Percentiles rank a stretch among this genome's conserved stretches.
Conservation (phyloP, 805 yeast species). For the Saturnispora ahearnii region DNA sequence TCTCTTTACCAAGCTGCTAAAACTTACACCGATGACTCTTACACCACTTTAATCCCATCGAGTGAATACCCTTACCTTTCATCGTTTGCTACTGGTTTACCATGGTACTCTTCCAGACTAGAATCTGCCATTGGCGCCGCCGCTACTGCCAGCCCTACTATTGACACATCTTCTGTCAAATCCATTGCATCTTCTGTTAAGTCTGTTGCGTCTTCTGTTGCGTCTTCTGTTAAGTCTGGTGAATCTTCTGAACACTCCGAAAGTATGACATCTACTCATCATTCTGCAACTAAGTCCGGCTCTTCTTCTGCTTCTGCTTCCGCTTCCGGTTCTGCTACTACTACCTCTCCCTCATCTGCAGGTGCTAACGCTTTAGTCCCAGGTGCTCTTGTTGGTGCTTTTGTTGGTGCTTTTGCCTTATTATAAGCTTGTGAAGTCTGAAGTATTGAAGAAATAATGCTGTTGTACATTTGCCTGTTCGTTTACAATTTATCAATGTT, state of each 20-base stretch:
- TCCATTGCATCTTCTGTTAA: slow-evolving; percentile 11
- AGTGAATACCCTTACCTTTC: slow-evolving; percentile 15
- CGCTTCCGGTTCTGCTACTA: background rate
- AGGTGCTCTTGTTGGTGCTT: slow-evolving; percentile 15
- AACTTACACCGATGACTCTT: slow-evolving; percentile 37
- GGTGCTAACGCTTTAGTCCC: slow-evolving; percentile 15
- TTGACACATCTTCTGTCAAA: slow-evolving; percentile 12
- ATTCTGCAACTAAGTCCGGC: slow-evolving; percentile 5
- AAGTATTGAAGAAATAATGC: no score
- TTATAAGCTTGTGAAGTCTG: slow-evolving; percentile 11
- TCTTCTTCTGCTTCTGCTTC: slow-evolving; percentile 8
- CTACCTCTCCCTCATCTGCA: slow-evolving; percentile 11
- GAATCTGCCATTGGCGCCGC: slow-evolving; percentile 13
- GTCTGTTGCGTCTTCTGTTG: slow-evolving; percentile 8
- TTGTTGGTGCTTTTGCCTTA: slow-evolving; percentile 18
- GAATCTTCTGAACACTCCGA: no score
- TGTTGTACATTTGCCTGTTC: background rate
- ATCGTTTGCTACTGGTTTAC: slow-evolving; percentile 25
- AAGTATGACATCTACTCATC: background rate
- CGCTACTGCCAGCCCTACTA: slow-evolving; percentile 5
- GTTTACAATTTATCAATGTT: background rate
- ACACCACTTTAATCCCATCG: slow-evolving; percentile 32
- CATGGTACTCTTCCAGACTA: slow-evolving; percentile 30
- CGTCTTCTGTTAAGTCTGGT: slow-evolving; percentile 3
- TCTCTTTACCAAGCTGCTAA: slow-evolving; percentile 25